These are phyloP conservation scores for Vitis hybrid DNA, from an alignment of 177 flowering plant genomes.

Conservation along the genomic window DNA sequence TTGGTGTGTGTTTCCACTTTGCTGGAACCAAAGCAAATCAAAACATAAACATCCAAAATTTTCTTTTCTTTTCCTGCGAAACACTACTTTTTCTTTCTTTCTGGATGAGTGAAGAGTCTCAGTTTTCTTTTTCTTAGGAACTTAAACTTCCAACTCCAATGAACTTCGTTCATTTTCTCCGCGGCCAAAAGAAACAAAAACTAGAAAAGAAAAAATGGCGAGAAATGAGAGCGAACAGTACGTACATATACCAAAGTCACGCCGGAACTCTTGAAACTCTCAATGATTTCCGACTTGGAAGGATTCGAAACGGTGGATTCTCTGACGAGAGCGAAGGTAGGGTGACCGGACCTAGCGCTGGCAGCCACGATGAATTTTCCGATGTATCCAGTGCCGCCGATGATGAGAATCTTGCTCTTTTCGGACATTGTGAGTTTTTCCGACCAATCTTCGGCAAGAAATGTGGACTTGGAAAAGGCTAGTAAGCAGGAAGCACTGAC, in stretches of 20 bases:
- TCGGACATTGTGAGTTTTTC: constrained; percentile 14
- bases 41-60: too few relatives aligned
- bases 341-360: constrained; percentile 24
- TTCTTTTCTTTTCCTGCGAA: too few relatives aligned
- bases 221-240: not conserved
- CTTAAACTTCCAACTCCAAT: too few relatives aligned
- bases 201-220: not conserved
- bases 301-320: constrained; percentile 30
- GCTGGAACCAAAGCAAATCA: too few relatives aligned
- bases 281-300: constrained; percentile 16
- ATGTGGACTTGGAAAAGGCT: too few relatives aligned
- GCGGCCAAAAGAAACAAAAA: not conserved
- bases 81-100: too few relatives aligned
- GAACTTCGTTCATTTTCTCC: not conserved
- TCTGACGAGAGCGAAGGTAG: constrained; percentile 52
- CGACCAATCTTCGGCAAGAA: too few relatives aligned
- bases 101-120: too few relatives aligned
- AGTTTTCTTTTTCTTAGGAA: too few relatives aligned
- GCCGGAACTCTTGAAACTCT: constrained; percentile 22
- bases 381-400: constrained; percentile 28
- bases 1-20: too few relatives aligned
- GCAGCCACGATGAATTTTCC: constrained; percentile 22
- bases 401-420: constrained; percentile 27
- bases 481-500: too few relatives aligned
- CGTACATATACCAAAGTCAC: constrained; percentile 20